A percentile compares a stretch with the other conserved stretches of the same genome.
phyloP scores from a whole-genome alignment of 768 basidiomycete species.

The Sutorius australiensis region DNA sequence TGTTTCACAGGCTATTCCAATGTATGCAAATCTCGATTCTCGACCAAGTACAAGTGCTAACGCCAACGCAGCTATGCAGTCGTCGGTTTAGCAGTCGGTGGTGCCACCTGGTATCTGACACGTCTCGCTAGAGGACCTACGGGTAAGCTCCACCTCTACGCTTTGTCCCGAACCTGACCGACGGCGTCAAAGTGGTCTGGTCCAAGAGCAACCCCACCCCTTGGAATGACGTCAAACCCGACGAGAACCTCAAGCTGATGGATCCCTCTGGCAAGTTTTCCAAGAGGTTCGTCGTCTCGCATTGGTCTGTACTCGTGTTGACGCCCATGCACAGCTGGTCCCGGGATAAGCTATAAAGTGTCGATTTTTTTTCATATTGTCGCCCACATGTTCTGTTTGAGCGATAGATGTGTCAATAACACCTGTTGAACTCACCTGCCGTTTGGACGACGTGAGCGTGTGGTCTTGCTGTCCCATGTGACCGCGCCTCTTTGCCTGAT shows the following conservation, averaged over 20 bases:
- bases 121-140: conserved; percentile 58
- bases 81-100: conserved; percentile 47
- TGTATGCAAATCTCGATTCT: conserved; percentile 33
- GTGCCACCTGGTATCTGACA: conserved; percentile 64
- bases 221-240: conserved; percentile 78
- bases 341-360: conserved; percentile 61
- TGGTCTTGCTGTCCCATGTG: conserved; percentile 1
- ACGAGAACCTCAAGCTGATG: conserved; percentile 71
- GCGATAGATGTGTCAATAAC: conserved; percentile 22
- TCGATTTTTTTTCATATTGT: not conserved
- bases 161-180: not conserved
- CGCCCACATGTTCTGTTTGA: conserved; percentile 8
- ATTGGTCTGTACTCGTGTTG: conserved; percentile 2
- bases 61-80: conserved; percentile 40
- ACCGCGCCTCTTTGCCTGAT: not conserved
- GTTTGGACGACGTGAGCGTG: conserved; percentile 4
- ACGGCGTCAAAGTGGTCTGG: conserved; percentile 46
- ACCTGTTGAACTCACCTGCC: conserved; percentile 1
- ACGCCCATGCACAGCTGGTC: conserved; percentile 53
- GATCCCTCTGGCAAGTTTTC: conserved; percentile 71
- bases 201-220: conserved; percentile 76
- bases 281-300: conserved; percentile 43
- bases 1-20: conserved; percentile 43
- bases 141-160: conserved; percentile 34
- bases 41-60: conserved; percentile 11